phyloP scores from a whole-genome alignment of 345 rosid species.

The Dimocarpus longan region DNA sequence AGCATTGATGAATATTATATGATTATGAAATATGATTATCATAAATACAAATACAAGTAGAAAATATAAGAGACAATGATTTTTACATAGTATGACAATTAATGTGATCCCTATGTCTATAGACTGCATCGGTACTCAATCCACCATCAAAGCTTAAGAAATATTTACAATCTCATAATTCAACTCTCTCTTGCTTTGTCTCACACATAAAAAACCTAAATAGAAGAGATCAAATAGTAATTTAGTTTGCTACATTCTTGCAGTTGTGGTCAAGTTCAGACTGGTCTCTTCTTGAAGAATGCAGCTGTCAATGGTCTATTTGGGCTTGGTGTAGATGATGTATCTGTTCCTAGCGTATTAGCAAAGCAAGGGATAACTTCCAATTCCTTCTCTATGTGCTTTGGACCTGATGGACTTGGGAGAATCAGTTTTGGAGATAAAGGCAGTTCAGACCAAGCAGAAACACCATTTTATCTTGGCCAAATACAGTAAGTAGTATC shows the following conservation, averaged over 20 bases:
- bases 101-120: too few relatives aligned
- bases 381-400: constrained; percentile 97
- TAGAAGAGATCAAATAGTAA: too few relatives aligned
- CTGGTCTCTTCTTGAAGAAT: constrained; percentile 78
- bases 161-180: too few relatives aligned
- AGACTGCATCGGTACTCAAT: too few relatives aligned
- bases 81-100: too few relatives aligned
- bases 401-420: constrained; percentile 64
- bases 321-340: constrained; percentile 82
- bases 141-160: too few relatives aligned
- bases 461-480: constrained; percentile 74
- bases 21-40: too few relatives aligned
- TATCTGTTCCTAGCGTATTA: constrained; percentile 87
- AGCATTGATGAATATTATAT: too few relatives aligned
- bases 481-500: constrained; percentile 55
- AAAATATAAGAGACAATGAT: too few relatives aligned
- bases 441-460: constrained; percentile 78
- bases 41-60: too few relatives aligned
- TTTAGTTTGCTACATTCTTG: constrained; percentile 25
- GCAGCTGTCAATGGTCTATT: constrained; percentile 97
- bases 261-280: constrained; percentile 88
- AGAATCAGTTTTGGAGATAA: constrained; percentile 92
- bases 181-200: too few relatives aligned
- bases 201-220: too few relatives aligned
- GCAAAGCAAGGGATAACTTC: constrained; percentile 63